phyloP scores from a whole-genome alignment of 768 basidiomycete species.

The Leccinellum luteum region DNA sequence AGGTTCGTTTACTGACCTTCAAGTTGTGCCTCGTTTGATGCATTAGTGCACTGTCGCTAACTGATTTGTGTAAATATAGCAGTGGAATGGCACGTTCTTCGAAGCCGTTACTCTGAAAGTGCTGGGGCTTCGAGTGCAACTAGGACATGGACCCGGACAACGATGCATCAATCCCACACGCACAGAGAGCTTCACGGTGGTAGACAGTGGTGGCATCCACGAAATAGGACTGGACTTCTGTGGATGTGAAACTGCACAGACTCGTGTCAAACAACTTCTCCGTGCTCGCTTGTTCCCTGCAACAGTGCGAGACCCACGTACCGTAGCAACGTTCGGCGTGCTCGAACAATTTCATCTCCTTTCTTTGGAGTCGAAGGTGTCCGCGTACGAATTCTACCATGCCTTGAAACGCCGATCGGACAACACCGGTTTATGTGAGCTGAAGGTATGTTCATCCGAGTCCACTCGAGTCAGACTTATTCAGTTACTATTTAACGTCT shows the following conservation, averaged over 20 bases:
- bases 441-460: background rate
- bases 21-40: too few relatives aligned
- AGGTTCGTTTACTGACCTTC: background rate
- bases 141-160: conserved; percentile 18
- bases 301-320: conserved; percentile 24
- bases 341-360: conserved; percentile 31
- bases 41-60: too few relatives aligned
- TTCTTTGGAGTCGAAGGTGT: conserved; percentile 32
- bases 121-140: conserved; percentile 23
- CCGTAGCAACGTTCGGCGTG: conserved; percentile 2
- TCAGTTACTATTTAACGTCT: too few relatives aligned
- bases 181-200: conserved; percentile 25
- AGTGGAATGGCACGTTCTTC: conserved; percentile 12
- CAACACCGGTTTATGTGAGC: background rate
- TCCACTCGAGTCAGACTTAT: too few relatives aligned
- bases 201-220: conserved; percentile 22
- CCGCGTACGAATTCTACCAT: conserved; percentile 33
- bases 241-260: conserved; percentile 23
- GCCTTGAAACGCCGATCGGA: conserved; percentile 10
- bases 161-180: conserved; percentile 8
- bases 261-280: conserved; percentile 29
- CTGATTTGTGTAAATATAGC: background rate
- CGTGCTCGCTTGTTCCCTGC: conserved; percentile 31
- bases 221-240: conserved; percentile 30
- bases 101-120: background rate